These are phyloP conservation scores for Sporisorium exsertum DNA, from an alignment of 1,284 basidiomycete genomes.

Conservation along the genomic window DNA sequence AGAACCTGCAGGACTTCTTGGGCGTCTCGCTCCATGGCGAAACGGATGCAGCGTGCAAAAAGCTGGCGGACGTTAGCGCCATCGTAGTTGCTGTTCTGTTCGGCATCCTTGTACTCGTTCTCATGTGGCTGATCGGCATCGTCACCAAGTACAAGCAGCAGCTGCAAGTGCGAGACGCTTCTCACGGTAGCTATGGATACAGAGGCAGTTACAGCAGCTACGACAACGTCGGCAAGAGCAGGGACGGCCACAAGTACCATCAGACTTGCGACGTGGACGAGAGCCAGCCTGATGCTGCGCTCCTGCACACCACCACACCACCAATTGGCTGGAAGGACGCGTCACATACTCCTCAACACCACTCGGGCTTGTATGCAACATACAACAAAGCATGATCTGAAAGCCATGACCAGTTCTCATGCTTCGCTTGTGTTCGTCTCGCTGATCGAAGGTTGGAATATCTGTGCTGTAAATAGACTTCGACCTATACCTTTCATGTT, in stretches of 20 bases:
- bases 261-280: constrained; percentile 8
- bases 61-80: constrained; percentile 18
- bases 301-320: constrained; percentile 11
- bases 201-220: not conserved
- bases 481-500: not conserved
- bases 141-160: constrained; percentile 37
- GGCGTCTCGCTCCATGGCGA: constrained; percentile 12
- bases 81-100: constrained; percentile 21
- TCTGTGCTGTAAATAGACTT: not conserved
- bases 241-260: constrained; percentile 3
- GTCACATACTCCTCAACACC: not conserved
- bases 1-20: constrained; percentile 16
- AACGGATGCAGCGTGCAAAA: constrained; percentile 9
- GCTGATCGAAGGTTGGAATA: not conserved
- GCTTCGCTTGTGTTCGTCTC: not conserved
- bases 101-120: constrained; percentile 24
- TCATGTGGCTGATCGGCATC: constrained; percentile 32
- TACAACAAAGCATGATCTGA: not conserved
- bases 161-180: constrained; percentile 11
- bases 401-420: not conserved
- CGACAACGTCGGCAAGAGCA: constrained; percentile 13
- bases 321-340: constrained; percentile 15
- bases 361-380: not conserved
- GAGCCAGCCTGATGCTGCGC: not conserved
- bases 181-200: not conserved